phyloP scores from a whole-genome alignment of 441 rosid species.

The Cnidoscolus chayamansa region DNA sequence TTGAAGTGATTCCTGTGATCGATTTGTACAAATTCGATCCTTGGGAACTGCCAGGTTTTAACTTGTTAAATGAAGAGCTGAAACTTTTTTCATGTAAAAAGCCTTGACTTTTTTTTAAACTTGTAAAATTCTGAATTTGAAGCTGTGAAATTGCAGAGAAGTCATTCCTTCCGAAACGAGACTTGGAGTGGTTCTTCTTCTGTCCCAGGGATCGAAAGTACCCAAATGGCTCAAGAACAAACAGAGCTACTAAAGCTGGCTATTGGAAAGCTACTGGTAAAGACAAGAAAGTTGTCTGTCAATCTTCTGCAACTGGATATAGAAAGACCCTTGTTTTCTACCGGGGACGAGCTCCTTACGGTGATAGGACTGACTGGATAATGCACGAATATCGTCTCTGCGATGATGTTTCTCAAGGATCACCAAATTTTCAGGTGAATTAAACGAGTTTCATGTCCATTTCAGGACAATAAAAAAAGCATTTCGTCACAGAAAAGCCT shows the following conservation, averaged over 20 bases:
- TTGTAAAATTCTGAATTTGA: neutral
- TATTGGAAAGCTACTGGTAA: slow-evolving; percentile 89
- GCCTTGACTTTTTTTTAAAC: neutral
- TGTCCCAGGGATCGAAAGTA: slow-evolving; percentile 64
- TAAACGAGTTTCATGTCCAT: neutral
- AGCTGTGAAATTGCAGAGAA: slow-evolving; percentile 46
- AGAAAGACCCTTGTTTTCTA: slow-evolving; percentile 84
- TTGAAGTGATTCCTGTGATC: slow-evolving; percentile 69
- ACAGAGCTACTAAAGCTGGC: slow-evolving; percentile 65
- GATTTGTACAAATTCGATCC: slow-evolving; percentile 91
- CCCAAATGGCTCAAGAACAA: slow-evolving; percentile 60
- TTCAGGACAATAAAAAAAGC: neutral
- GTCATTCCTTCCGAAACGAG: slow-evolving; percentile 70
- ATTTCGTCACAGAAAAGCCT: neutral
- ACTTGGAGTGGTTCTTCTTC: slow-evolving; percentile 93
- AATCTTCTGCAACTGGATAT: slow-evolving; percentile 44
- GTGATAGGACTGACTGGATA: slow-evolving; percentile 68
- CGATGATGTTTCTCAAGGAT: slow-evolving; percentile 47
- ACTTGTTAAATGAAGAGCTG: too few relatives aligned
- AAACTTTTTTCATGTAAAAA: too few relatives aligned
- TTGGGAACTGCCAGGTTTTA: slow-evolving; percentile 81
- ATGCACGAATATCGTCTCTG: slow-evolving; percentile 84
- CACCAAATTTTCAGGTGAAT: slow-evolving; percentile 49
- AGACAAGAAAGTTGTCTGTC: slow-evolving; percentile 63
- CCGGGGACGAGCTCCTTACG: slow-evolving; percentile 72